Evolutionary conservation across 1,139 yeast species (phyloP).

Genomic region (Yarrowia galli): DNA sequence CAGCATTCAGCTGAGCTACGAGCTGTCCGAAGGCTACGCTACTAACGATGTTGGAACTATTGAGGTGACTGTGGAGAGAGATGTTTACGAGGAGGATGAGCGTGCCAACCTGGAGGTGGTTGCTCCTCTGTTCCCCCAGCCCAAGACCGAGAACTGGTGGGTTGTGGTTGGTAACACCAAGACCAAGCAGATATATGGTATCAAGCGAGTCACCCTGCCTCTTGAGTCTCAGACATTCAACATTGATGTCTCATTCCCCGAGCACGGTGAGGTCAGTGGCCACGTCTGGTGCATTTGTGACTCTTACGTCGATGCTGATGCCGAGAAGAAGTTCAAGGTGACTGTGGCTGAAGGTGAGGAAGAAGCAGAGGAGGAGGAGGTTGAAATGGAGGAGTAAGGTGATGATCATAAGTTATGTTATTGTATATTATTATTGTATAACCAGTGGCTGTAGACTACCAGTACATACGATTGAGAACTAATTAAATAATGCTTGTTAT

Average conservation of each 20-base stretch:
- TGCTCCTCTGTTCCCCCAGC: constrained; percentile 62
- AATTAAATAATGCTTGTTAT: constrained; percentile 19
- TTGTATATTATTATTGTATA: constrained; percentile 25
- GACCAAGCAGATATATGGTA: constrained; percentile 70
- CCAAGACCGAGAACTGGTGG: constrained; percentile 78
- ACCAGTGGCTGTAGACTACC: no score
- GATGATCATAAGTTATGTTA: constrained; percentile 25
- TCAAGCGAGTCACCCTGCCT: constrained; percentile 67
- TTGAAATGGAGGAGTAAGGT: constrained; percentile 41
- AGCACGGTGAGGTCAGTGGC: constrained; percentile 65
- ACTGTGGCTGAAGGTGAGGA: constrained; percentile 55
- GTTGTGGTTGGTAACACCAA: constrained; percentile 74
- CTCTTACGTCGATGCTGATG: constrained; percentile 88
- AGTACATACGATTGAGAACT: no score
- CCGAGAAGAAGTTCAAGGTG: constrained; percentile 67
- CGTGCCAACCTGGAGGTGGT: constrained; percentile 66
- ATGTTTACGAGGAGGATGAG: constrained; percentile 67
- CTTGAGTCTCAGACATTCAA: constrained; percentile 62
- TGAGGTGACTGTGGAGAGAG: constrained; percentile 63
- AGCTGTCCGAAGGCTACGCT: constrained; percentile 55
- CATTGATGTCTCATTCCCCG: constrained; percentile 66
- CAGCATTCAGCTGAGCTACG: constrained; percentile 71
- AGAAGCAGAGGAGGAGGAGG: constrained; percentile 46
- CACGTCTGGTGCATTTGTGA: constrained; percentile 90
- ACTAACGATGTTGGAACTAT: constrained; percentile 60